Evolutionary conservation across 2,329 filamentous ascomycete genomes (phyloP).

Genomic region (Escovopsis sp.): DNA sequence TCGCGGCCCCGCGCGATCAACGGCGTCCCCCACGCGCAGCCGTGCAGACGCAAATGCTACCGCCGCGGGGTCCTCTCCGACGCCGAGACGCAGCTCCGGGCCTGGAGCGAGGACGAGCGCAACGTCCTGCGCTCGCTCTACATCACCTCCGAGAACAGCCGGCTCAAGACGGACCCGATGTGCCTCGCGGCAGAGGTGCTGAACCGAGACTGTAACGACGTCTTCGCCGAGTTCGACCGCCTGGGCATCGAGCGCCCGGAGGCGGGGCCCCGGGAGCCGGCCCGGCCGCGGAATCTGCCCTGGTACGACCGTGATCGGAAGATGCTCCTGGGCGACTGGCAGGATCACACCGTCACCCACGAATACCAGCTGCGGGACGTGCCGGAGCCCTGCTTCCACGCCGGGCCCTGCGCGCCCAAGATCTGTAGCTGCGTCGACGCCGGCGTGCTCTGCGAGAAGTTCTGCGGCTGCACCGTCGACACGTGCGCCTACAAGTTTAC

Average conservation of each 20-base stretch:
- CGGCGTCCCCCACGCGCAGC: conserved; percentile 7
- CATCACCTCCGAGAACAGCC: conserved; percentile 25
- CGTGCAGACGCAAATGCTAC: conserved; percentile 31
- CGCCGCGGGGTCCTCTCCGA: conserved; percentile 8
- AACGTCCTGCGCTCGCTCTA: conserved; percentile 32
- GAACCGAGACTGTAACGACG: conserved; percentile 36
- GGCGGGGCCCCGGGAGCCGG: conserved; percentile 12
- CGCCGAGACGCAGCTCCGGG: conserved; percentile 7
- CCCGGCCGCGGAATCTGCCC: conserved; percentile 27
- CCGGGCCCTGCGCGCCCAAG: conserved; percentile 45
- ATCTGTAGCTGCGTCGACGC: conserved; percentile 48
- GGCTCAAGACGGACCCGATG: conserved; percentile 25
- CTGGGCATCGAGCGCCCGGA: conserved; percentile 12
- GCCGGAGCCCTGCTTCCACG: conserved; percentile 52
- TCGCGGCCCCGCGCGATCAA: conserved; percentile 3
- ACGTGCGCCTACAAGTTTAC: conserved; percentile 49
- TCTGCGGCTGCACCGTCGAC: conserved; percentile 47
- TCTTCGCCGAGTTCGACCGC: conserved; percentile 20
- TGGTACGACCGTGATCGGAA: conserved; percentile 45
- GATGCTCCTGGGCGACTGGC: conserved; percentile 37
- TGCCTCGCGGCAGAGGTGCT: conserved; percentile 36
- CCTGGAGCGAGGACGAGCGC: conserved; percentile 35
- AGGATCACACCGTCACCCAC: conserved; percentile 38
- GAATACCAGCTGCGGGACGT: conserved; percentile 40
- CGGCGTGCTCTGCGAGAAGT: conserved; percentile 55